Conservation (phyloP, 1,139 yeast genomes). For the Yamadazyma blattariae region DNA sequence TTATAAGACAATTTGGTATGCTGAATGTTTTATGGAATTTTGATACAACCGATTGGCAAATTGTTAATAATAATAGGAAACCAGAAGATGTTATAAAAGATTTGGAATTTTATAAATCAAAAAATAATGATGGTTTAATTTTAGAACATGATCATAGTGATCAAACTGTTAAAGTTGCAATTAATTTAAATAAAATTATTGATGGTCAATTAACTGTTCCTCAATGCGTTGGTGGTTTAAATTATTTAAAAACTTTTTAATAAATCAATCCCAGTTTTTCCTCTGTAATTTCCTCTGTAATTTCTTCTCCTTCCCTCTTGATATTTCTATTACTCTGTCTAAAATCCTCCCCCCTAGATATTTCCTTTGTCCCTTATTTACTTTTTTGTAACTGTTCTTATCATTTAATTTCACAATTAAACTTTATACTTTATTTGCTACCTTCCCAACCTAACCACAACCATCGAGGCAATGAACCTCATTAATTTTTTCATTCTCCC, state of each 20-base stretch:
- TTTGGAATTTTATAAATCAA: conserved; percentile 48
- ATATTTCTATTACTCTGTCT: no score
- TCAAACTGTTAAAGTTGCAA: conserved; percentile 67
- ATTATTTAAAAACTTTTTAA: conserved; percentile 33
- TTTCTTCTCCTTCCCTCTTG: no score
- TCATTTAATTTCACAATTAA: no score
- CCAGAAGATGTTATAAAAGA: conserved; percentile 54
- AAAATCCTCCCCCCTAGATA: no score
- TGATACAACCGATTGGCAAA: conserved; percentile 90
- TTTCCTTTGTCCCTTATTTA: no score
- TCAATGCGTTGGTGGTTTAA: conserved; percentile 70
- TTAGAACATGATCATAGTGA: conserved; percentile 80
- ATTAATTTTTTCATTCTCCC: no score
- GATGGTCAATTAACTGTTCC: conserved; percentile 76
- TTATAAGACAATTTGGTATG: conserved; percentile 81
- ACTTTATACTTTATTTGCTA: no score
- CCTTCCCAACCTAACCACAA: no score
- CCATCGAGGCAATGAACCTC: no score
- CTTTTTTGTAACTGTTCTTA: no score
- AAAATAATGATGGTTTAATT: conserved; percentile 65
- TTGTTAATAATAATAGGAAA: conserved; percentile 41
- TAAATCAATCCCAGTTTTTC: no score
- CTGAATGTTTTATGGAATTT: conserved; percentile 89
- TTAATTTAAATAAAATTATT: conserved; percentile 43
- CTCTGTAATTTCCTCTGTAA: no score